A percentile compares a stretch with the other conserved stretches of the same genome.
These are phyloP conservation scores for Allantophomopsis lycopodina DNA, from an alignment of 2,329 filamentous ascomycete species.

Conservation along the genomic window DNA sequence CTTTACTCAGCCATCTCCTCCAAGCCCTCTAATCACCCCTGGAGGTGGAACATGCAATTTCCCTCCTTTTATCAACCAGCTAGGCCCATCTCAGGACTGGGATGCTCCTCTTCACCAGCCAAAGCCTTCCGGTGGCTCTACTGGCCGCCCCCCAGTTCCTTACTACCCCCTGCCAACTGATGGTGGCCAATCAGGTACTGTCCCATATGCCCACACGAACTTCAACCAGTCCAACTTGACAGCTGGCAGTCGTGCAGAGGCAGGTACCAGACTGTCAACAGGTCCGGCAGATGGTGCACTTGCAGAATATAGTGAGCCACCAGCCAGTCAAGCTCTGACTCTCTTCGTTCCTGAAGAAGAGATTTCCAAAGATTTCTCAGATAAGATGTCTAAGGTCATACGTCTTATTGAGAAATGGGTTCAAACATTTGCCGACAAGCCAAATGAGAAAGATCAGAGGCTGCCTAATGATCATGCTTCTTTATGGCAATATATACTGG, in stretches of 20 bases:
- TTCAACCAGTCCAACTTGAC: background rate
- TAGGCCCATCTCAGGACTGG: background rate
- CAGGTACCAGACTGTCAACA: background rate
- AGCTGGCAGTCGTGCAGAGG: background rate
- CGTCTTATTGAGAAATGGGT: conserved; percentile 15
- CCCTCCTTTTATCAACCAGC: background rate
- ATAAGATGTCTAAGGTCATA: conserved; percentile 8
- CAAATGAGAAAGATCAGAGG: conserved; percentile 10
- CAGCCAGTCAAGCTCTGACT: conserved; percentile 5
- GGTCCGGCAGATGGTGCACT: background rate
- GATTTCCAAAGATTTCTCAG: conserved; percentile 4
- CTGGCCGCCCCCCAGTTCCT: background rate
- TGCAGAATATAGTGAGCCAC: conserved; percentile 2
- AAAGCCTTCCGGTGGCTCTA: background rate
- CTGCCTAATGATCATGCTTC: conserved; percentile 7
- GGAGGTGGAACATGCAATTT: background rate
- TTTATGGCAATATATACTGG: conserved; percentile 24
- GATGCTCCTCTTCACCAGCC: background rate
- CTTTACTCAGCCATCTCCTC: background rate
- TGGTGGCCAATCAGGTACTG: no score
- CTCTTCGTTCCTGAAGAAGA: conserved; percentile 2
- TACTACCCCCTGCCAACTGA: background rate
- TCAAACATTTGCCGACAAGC: conserved; percentile 9
- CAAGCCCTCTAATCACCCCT: background rate
- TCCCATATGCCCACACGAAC: background rate